Conservation (phyloP, 2,329 filamentous ascomycete species). For the Colletotrichum spaethianum region DNA sequence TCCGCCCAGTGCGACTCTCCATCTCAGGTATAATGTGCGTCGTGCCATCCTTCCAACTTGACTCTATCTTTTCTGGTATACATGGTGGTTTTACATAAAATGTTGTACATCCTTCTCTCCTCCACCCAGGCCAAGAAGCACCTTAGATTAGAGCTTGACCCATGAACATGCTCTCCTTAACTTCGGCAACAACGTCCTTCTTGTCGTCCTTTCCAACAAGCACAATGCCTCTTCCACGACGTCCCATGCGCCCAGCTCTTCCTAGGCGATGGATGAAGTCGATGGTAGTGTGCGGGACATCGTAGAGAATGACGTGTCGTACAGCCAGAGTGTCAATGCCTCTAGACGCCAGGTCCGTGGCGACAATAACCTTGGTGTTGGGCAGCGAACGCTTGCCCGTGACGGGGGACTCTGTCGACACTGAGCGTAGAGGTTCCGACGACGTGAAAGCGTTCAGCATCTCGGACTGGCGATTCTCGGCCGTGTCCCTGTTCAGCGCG, state of each 20-base stretch:
- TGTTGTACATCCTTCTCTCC: constrained; percentile 20
- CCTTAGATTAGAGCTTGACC: constrained; percentile 81
- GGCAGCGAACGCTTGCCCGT: constrained; percentile 67
- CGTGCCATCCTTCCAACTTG: constrained; percentile 1
- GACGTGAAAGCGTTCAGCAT: constrained; percentile 82
- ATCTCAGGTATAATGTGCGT: constrained; percentile 21
- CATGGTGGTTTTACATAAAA: constrained; percentile 20
- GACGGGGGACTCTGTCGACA: constrained; percentile 46
- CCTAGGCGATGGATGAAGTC: constrained; percentile 98
- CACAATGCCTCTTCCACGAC: constrained; percentile 89
- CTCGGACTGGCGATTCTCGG: constrained; percentile 82
- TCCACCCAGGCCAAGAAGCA: neutral
- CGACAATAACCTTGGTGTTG: constrained; percentile 92
- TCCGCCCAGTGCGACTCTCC: constrained; percentile 6
- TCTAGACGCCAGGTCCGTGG: constrained; percentile 91
- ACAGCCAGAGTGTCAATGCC: constrained; percentile 96
- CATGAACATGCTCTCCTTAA: constrained; percentile 90
- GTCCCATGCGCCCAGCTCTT: constrained; percentile 91
- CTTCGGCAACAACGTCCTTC: constrained; percentile 91
- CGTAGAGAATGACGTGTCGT: constrained; percentile 91
- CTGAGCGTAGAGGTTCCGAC: constrained; percentile 56
- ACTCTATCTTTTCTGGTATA: constrained; percentile 6
- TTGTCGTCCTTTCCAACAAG: constrained; percentile 91
- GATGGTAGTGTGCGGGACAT: constrained; percentile 97
- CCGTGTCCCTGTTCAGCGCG: constrained; percentile 87